These are phyloP conservation scores for Tylopilus felleus DNA, from an alignment of 768 basidiomycete species.

Conservation along the genomic window DNA sequence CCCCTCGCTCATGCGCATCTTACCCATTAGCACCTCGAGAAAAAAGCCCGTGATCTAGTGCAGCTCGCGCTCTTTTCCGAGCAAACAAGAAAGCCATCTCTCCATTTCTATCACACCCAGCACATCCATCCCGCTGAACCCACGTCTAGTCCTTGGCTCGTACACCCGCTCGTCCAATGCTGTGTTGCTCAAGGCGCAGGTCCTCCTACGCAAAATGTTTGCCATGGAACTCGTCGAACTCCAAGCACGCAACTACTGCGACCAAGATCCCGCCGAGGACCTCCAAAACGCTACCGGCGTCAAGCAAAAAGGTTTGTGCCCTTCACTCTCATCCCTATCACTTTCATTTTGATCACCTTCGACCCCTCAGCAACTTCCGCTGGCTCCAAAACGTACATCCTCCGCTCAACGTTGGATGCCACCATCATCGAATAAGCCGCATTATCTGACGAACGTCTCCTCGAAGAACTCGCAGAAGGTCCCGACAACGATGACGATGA, in stretches of 20 bases:
- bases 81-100: too few relatives aligned
- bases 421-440: slow-evolving; percentile 60
- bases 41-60: too few relatives aligned
- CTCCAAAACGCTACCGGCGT: slow-evolving; percentile 50
- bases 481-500: slow-evolving; percentile 45
- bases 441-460: slow-evolving; percentile 41
- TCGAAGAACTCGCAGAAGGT: slow-evolving; percentile 48
- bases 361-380: slow-evolving; percentile 39
- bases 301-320: slow-evolving; percentile 60
- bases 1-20: too few relatives aligned
- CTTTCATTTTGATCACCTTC: background rate
- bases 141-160: slow-evolving; percentile 42
- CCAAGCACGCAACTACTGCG: slow-evolving; percentile 50
- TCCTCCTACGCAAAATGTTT: slow-evolving; percentile 58
- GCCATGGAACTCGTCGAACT: slow-evolving; percentile 87
- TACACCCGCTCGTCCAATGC: slow-evolving; percentile 56
- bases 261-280: slow-evolving; percentile 38
- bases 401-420: slow-evolving; percentile 70
- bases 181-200: slow-evolving; percentile 64
- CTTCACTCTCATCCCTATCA: background rate
- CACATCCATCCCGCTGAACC: background rate
- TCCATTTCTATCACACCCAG: too few relatives aligned
- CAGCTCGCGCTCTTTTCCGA: too few relatives aligned
- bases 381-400: slow-evolving; percentile 77
- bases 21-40: too few relatives aligned